phyloP scores from a whole-genome alignment of 2,329 filamentous ascomycete species.

The Bisporella sp. region DNA sequence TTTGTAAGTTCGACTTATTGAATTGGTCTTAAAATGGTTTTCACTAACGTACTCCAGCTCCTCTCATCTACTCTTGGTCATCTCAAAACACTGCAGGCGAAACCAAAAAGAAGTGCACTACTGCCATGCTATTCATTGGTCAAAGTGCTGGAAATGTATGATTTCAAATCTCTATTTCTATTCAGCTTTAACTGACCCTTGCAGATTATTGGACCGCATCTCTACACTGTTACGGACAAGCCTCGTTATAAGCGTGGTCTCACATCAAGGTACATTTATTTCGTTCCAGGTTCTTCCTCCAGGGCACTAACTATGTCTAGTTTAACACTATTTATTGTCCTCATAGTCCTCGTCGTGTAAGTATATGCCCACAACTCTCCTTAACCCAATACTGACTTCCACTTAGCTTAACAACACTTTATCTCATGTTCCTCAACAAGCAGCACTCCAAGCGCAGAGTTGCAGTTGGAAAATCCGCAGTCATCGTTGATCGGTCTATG shows the following conservation, averaged over 20 bases:
- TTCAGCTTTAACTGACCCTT: neutral
- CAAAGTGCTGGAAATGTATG: constrained; percentile 55
- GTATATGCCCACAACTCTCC: constrained; percentile 10
- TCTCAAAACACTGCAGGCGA: constrained; percentile 60
- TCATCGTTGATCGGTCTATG: constrained; percentile 53
- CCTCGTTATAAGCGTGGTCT: constrained; percentile 46
- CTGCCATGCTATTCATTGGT: constrained; percentile 57
- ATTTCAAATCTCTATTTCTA: neutral
- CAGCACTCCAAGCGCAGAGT: constrained; percentile 47
- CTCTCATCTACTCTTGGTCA: constrained; percentile 54
- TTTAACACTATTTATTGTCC: constrained; percentile 51
- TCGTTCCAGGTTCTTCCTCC: neutral
- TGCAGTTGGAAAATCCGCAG: constrained; percentile 50
- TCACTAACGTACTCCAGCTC: constrained; percentile 30
- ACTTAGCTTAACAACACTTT: constrained; percentile 31
- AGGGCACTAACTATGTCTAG: constrained; percentile 36
- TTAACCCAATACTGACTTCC: neutral
- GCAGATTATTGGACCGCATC: constrained; percentile 51
- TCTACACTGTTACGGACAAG: constrained; percentile 55
- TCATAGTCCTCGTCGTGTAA: constrained; percentile 45
- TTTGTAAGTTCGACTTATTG: constrained; percentile 30
- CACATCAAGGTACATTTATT: neutral
- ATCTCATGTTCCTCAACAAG: constrained; percentile 46
- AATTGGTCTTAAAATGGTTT: no score
- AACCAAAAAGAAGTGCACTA: constrained; percentile 62